Evolutionary conservation across 164 flowering plant genomes (phyloP).

Genomic region (Stephania japonica): DNA sequence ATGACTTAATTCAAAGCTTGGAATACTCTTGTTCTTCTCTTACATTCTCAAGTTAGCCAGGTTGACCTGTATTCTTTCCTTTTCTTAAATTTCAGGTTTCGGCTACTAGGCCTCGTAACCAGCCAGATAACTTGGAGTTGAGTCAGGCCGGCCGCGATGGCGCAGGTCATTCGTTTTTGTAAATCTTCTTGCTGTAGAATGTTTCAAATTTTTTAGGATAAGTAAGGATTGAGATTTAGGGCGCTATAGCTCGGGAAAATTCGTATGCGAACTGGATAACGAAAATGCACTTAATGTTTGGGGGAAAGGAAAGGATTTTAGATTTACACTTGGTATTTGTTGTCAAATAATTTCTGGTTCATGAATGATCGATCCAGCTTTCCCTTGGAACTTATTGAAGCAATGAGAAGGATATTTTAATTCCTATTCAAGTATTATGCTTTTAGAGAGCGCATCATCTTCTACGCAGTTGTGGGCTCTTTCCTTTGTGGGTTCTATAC

Average conservation of each 20-base stretch:
- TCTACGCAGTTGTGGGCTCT: too few relatives aligned
- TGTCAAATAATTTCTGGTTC: too few relatives aligned
- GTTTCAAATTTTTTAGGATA: neutral
- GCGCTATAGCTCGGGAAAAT: neutral
- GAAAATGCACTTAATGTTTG: neutral
- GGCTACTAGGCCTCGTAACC: constrained; percentile 18
- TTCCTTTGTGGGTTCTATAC: too few relatives aligned
- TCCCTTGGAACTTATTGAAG: too few relatives aligned
- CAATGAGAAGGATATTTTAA: too few relatives aligned
- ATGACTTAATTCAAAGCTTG: neutral
- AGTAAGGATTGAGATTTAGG: neutral
- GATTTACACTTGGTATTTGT: neutral
- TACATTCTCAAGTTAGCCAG: neutral
- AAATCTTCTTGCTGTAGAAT: neutral
- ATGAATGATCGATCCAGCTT: too few relatives aligned
- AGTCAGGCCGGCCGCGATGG: neutral
- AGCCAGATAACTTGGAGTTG: neutral
- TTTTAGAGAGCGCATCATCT: too few relatives aligned
- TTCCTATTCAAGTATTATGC: too few relatives aligned
- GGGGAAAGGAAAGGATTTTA: neutral
- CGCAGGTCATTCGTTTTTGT: neutral
- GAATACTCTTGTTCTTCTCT: neutral
- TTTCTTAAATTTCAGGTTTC: constrained; percentile 17
- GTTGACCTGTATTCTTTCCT: neutral
- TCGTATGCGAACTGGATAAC: too few relatives aligned